phyloP scores from a whole-genome alignment of 495 filamentous ascomycete species.

The Trypethelium eluteriae region DNA sequence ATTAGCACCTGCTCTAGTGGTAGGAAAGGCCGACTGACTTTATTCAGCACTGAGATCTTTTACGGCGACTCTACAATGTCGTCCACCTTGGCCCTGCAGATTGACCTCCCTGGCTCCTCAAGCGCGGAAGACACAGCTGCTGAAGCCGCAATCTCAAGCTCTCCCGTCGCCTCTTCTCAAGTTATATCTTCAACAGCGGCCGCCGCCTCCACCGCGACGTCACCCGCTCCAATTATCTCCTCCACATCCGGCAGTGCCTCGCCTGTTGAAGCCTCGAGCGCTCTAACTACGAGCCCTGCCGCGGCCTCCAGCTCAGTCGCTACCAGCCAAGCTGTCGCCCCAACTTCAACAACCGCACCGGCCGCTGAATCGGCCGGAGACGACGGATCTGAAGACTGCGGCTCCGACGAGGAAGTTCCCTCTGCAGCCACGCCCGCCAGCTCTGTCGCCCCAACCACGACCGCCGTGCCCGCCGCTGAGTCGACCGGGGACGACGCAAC shows the following conservation, averaged over 20 bases:
- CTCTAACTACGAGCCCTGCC: not conserved
- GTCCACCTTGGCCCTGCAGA: slow-evolving; percentile 31
- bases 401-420: no score
- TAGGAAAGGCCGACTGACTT: not conserved
- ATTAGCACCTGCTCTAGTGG: not conserved
- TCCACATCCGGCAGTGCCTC: not conserved
- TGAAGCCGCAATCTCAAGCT: not conserved
- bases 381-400: not conserved
- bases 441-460: not conserved
- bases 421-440: no score
- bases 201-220: not conserved
- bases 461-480: not conserved
- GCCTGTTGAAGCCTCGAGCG: not conserved
- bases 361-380: not conserved
- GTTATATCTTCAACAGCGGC: not conserved
- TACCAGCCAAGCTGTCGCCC: not conserved
- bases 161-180: not conserved
- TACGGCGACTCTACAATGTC: slow-evolving; percentile 33
- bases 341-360: not conserved
- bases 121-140: not conserved
- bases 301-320: not conserved
- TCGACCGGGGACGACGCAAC: not conserved
- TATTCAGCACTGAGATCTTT: slow-evolving; percentile 35
- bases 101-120: slow-evolving; percentile 21
- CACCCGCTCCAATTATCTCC: not conserved